Percentiles rank a stretch among this genome's conserved stretches.
phyloP scores from a whole-genome alignment of 1,284 basidiomycete genomes.

The Caloboletus firmus region DNA sequence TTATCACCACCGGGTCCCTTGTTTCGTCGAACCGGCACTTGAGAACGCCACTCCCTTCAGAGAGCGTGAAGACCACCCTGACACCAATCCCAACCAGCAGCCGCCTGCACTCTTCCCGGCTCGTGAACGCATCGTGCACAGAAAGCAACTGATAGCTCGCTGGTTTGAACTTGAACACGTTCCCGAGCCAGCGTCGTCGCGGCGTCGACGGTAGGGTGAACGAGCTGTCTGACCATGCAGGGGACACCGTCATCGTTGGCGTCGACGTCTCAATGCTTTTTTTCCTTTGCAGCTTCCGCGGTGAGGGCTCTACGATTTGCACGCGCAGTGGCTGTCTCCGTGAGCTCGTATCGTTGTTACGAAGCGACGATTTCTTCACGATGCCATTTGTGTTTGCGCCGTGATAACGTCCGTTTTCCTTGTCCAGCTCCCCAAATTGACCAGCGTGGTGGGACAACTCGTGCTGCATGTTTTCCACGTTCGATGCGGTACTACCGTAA shows the following conservation, averaged over 20 bases:
- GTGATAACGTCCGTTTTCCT: slow-evolving; percentile 37
- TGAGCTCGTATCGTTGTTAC: slow-evolving; percentile 32
- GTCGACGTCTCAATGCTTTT: slow-evolving; percentile 32
- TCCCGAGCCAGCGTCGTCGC: slow-evolving; percentile 85
- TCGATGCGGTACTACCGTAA: slow-evolving; percentile 2
- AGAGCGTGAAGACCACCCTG: slow-evolving; percentile 63
- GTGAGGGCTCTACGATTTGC: slow-evolving; percentile 52
- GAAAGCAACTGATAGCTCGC: slow-evolving; percentile 66
- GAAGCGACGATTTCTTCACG: slow-evolving; percentile 47
- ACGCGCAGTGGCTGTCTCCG: slow-evolving; percentile 38
- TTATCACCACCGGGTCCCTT: slow-evolving; percentile 54
- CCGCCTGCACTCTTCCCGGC: slow-evolving; percentile 71
- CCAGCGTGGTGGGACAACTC: not conserved
- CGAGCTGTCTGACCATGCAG: slow-evolving; percentile 48
- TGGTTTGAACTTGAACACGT: slow-evolving; percentile 86
- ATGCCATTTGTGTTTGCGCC: slow-evolving; percentile 19
- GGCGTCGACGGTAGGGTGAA: slow-evolving; percentile 46
- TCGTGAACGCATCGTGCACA: slow-evolving; percentile 63
- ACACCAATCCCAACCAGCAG: slow-evolving; percentile 75
- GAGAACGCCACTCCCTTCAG: slow-evolving; percentile 59
- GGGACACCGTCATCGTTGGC: slow-evolving; percentile 31
- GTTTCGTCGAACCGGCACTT: slow-evolving; percentile 67
- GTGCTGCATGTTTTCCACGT: not conserved
- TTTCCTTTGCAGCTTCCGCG: slow-evolving; percentile 46
- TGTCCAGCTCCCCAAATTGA: slow-evolving; percentile 33